Evolutionary conservation across 192 early-diverging fungal genomes (phyloP).

Genomic region (Coemansia reversa): DNA sequence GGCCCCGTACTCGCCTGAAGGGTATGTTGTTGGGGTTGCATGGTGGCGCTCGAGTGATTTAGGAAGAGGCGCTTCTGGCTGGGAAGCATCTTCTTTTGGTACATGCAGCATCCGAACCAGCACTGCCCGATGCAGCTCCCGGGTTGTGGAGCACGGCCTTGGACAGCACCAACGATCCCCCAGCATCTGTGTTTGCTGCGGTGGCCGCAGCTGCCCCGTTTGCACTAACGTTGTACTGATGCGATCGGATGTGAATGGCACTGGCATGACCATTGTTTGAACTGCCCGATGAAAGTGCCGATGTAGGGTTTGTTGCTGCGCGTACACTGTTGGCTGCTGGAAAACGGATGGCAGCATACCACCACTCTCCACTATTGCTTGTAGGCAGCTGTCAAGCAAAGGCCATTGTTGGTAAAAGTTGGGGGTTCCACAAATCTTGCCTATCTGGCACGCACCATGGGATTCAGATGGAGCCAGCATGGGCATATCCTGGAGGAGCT

Average conservation of each 20-base stretch:
- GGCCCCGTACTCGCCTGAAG: background rate
- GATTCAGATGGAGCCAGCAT: background rate
- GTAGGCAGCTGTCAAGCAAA: conserved; percentile 3
- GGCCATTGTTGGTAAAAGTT: background rate
- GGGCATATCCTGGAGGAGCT: background rate
- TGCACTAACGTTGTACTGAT: background rate
- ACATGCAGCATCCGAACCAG: background rate
- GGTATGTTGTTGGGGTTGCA: background rate
- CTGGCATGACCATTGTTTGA: background rate
- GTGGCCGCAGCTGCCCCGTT: background rate
- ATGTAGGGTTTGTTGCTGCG: background rate
- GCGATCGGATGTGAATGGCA: background rate
- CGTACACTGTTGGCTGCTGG: background rate
- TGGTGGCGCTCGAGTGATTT: background rate
- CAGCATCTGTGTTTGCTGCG: background rate
- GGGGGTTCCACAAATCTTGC: background rate
- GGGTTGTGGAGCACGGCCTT: background rate
- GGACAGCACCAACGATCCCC: background rate
- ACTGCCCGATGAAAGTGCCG: background rate
- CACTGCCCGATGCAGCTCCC: background rate
- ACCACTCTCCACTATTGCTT: conserved; percentile 5
- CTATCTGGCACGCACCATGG: background rate
- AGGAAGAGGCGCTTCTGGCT: background rate
- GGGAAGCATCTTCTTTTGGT: background rate
- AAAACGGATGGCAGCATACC: background rate